These are phyloP conservation scores for Ballota nigra DNA, from an alignment of 257 asterid species.

Conservation along the genomic window DNA sequence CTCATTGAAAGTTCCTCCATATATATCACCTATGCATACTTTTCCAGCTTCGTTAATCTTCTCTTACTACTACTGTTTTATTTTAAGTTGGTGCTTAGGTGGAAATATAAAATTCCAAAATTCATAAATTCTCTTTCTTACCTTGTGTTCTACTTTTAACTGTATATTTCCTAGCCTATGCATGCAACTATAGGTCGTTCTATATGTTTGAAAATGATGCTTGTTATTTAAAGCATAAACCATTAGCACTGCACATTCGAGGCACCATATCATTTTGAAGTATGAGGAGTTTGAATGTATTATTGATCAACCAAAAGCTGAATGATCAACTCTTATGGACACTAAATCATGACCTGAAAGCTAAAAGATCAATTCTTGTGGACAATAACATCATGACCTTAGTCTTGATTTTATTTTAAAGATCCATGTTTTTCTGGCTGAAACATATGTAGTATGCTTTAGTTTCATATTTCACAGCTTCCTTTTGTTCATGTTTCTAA, in stretches of 20 bases:
- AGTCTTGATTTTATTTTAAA: neutral
- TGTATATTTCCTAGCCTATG: conserved; percentile 1
- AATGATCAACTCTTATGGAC: neutral
- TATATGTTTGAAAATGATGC: conserved; percentile 8
- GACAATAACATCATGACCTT: neutral
- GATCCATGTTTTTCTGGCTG: neutral
- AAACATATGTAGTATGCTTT: neutral
- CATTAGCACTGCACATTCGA: conserved; percentile 2
- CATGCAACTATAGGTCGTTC: neutral
- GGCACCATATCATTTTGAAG: neutral
- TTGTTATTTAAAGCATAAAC: neutral
- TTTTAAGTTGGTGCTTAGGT: neutral
- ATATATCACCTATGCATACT: neutral
- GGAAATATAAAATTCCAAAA: neutral
- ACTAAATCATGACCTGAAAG: neutral
- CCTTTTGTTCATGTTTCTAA: neutral
- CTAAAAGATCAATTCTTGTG: neutral
- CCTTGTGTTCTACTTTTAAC: neutral
- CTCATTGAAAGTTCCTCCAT: neutral
- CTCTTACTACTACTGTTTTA: neutral
- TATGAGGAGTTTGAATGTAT: neutral
- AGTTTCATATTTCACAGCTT: neutral
- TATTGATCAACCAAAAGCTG: neutral
- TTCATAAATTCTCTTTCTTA: neutral
- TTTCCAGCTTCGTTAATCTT: neutral